Percentiles rank a stretch among this genome's conserved stretches.
Evolutionary conservation across 139 green algal genomes (phyloP).

Genomic region (Limnomonas spitsbergensis): DNA sequence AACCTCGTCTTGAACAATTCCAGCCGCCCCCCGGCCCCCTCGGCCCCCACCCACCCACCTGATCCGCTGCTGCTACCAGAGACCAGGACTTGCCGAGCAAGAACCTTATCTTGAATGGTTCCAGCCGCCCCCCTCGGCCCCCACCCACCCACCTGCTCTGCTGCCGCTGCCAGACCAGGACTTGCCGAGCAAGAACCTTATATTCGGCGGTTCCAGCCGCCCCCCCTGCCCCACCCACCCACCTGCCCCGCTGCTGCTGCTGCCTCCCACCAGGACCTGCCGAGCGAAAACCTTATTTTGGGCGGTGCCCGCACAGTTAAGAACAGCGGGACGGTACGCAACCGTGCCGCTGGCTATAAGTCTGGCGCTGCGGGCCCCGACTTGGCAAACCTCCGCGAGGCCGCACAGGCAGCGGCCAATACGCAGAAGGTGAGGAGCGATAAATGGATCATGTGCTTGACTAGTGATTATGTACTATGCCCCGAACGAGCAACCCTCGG

Average conservation of each 20-base stretch:
- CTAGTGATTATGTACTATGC: too few relatives aligned
- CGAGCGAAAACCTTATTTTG: not conserved
- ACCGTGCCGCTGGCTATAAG: constrained; percentile 21
- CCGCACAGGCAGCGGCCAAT: constrained; percentile 27
- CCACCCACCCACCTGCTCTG: too few relatives aligned
- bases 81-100: not conserved
- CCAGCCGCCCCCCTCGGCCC: too few relatives aligned
- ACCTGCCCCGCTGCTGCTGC: not conserved
- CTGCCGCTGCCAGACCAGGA: not conserved
- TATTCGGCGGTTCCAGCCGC: not conserved
- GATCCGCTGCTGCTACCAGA: not conserved
- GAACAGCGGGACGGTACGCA: not conserved
- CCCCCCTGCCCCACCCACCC: not conserved
- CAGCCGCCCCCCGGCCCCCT: not conserved
- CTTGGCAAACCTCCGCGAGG: constrained; percentile 25
- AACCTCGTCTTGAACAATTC: not conserved
- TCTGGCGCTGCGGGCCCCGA: constrained; percentile 5
- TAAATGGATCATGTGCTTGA: too few relatives aligned
- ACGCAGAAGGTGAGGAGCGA: constrained; percentile 25
- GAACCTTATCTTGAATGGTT: not conserved
- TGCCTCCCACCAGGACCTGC: not conserved
- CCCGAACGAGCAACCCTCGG: constrained; percentile 25
- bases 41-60: too few relatives aligned
- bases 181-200: not conserved
- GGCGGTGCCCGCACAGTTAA: not conserved